Conservation (phyloP, 352 stramenopile genomes). For the Sclerospora graminicola region DNA sequence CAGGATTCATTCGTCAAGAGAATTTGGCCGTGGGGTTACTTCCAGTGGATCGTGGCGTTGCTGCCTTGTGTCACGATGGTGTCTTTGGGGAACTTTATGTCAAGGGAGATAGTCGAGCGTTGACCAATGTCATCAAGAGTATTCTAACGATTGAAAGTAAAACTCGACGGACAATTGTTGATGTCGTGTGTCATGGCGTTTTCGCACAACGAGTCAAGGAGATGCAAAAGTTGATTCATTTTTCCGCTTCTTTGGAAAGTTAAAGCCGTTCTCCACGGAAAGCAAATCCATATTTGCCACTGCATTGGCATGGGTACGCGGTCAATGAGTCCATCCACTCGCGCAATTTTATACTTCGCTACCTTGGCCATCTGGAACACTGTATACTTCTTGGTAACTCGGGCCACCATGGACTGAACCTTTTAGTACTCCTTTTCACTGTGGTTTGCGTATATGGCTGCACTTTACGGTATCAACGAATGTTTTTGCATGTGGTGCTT, state of each 20-base stretch:
- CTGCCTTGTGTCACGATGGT: slow-evolving; percentile 48
- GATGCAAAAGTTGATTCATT: slow-evolving; percentile 50
- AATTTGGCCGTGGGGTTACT: slow-evolving; percentile 51
- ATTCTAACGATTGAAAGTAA: slow-evolving; percentile 46
- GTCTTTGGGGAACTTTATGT: slow-evolving; percentile 73
- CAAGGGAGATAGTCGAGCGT: slow-evolving; percentile 36
- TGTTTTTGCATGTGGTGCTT: slow-evolving; percentile 67
- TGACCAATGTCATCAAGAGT: slow-evolving; percentile 60
- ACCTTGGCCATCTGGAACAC: slow-evolving; percentile 20
- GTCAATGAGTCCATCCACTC: slow-evolving; percentile 27
- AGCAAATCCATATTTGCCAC: no score
- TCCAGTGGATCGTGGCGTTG: slow-evolving; percentile 44
- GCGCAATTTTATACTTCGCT: slow-evolving; percentile 35
- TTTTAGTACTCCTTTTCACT: slow-evolving; percentile 40
- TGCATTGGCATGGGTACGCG: slow-evolving; percentile 34
- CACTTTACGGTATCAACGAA: slow-evolving; percentile 66
- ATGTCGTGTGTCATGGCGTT: slow-evolving; percentile 39
- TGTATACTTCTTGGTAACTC: slow-evolving; percentile 42
- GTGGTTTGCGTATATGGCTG: slow-evolving; percentile 54
- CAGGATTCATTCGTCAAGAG: slow-evolving; percentile 36
- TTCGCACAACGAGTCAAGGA: slow-evolving; percentile 45
- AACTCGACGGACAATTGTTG: slow-evolving; percentile 19
- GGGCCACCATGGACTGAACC: slow-evolving; percentile 24
- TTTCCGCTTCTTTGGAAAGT: no score
- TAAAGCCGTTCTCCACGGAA: no score